phyloP scores from a whole-genome alignment of 2,329 filamentous ascomycete genomes.

The Cadophora malorum region DNA sequence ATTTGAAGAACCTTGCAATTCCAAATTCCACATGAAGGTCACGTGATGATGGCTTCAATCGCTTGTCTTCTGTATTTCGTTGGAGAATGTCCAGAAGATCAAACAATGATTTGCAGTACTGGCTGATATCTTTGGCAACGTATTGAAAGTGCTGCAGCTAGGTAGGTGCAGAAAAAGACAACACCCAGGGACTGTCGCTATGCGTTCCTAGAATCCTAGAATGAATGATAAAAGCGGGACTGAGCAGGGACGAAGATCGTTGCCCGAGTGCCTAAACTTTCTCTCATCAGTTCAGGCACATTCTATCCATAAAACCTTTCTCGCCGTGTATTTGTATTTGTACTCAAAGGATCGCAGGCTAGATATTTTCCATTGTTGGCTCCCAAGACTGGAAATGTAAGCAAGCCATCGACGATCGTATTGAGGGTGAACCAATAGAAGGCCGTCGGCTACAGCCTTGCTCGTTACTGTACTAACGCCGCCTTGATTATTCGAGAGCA shows the following conservation, averaged over 20 bases:
- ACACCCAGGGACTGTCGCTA: too few species aligned
- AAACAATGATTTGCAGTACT: too few species aligned
- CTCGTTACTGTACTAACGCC: constrained; percentile 1
- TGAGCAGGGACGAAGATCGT: not conserved
- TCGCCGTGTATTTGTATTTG: not conserved
- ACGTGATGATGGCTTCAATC: too few species aligned
- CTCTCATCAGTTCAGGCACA: not conserved
- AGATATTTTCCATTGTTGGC: not conserved
- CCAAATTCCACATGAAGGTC: too few species aligned
- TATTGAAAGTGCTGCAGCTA: too few species aligned
- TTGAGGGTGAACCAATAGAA: not conserved
- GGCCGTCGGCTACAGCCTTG: constrained; percentile 10
- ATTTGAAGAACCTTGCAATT: too few species aligned
- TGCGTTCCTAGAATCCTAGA: not conserved
- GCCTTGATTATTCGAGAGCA: not conserved
- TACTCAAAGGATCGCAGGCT: not conserved
- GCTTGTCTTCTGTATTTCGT: too few species aligned
- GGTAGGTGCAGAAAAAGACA: too few species aligned
- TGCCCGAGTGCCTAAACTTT: not conserved
- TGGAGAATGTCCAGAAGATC: too few species aligned
- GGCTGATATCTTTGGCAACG: too few species aligned
- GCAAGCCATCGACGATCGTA: constrained; percentile 15
- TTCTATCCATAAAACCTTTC: not conserved
- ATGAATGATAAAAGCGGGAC: not conserved
- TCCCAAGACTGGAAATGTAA: not conserved